Conservation (phyloP, 768 basidiomycete genomes). For the Psilocybe cubensis region DNA sequence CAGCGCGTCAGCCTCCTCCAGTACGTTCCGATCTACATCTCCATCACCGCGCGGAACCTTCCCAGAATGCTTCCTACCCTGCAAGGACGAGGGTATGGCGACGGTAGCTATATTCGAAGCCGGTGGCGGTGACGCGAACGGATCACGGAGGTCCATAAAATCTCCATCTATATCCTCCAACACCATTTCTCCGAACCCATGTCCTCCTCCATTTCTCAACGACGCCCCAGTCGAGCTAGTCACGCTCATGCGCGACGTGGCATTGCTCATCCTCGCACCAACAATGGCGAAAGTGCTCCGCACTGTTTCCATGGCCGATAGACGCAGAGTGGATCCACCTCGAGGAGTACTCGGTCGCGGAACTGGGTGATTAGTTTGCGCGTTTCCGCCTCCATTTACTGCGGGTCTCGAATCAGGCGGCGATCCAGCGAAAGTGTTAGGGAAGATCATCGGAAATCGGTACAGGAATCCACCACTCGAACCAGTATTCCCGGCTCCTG, state of each 20-base stretch:
- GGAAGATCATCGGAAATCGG: constrained; percentile 22
- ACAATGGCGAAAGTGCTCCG: constrained; percentile 25
- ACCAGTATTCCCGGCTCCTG: neutral
- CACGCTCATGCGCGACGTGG: constrained; percentile 16
- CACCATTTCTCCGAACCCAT: constrained; percentile 12
- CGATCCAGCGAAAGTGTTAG: constrained; percentile 14
- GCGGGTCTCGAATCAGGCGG: constrained; percentile 9
- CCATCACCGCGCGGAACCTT: too few species aligned
- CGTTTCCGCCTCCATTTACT: neutral
- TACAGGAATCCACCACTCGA: constrained; percentile 13
- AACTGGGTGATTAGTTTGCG: too few species aligned
- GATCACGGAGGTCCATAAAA: constrained; percentile 37
- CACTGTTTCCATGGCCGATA: constrained; percentile 26
- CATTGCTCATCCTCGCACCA: constrained; percentile 24
- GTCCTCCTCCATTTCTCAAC: neutral
- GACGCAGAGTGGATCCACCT: constrained; percentile 16
- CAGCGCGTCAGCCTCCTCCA: neutral
- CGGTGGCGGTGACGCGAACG: constrained; percentile 30
- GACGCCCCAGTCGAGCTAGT: constrained; percentile 2
- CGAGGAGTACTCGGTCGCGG: constrained; percentile 16
- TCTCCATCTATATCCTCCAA: constrained; percentile 26
- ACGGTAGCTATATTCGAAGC: constrained; percentile 4
- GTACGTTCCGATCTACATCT: too few species aligned
- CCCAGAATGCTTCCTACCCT: constrained; percentile 12
- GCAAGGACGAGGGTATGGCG: constrained; percentile 6